Conservation (phyloP, 2,329 filamentous ascomycete genomes). For the Monosporascus sp. region DNA sequence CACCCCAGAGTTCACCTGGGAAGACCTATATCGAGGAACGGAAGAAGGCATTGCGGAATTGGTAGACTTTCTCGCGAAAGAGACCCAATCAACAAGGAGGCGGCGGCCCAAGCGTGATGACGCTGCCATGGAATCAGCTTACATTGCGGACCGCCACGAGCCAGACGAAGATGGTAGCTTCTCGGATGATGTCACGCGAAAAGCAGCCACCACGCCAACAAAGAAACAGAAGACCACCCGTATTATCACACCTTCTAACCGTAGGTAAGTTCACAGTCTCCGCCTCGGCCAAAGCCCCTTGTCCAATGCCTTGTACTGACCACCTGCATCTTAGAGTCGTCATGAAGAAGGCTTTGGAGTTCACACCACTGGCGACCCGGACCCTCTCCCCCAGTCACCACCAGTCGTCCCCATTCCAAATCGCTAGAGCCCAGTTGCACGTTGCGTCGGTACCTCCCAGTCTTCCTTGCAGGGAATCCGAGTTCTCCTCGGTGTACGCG, state of each 20-base stretch:
- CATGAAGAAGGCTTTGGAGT: conserved; percentile 85
- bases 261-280: conserved; percentile 36
- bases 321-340: conserved; percentile 43
- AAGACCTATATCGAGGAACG: conserved; percentile 69
- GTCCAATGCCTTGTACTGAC: not conserved
- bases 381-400: conserved; percentile 70
- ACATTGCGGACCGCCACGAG: conserved; percentile 22
- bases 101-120: conserved; percentile 27
- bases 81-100: conserved; percentile 68
- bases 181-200: conserved; percentile 28
- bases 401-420: conserved; percentile 81
- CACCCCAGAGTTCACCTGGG: conserved; percentile 89
- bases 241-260: conserved; percentile 37
- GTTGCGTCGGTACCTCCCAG: conserved; percentile 88
- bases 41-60: conserved; percentile 61
- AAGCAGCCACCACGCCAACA: conserved; percentile 44
- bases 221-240: conserved; percentile 49
- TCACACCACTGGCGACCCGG: conserved; percentile 89
- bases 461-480: conserved; percentile 84
- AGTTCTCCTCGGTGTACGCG: conserved; percentile 88
- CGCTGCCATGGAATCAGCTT: conserved; percentile 25
- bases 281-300: conserved; percentile 46
- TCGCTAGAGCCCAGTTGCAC: conserved; percentile 82
- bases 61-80: conserved; percentile 60
- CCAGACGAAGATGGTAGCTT: conserved; percentile 27